These are phyloP conservation scores for Cercospora beticola DNA, from an alignment of 2,329 filamentous ascomycete genomes.

Conservation along the genomic window DNA sequence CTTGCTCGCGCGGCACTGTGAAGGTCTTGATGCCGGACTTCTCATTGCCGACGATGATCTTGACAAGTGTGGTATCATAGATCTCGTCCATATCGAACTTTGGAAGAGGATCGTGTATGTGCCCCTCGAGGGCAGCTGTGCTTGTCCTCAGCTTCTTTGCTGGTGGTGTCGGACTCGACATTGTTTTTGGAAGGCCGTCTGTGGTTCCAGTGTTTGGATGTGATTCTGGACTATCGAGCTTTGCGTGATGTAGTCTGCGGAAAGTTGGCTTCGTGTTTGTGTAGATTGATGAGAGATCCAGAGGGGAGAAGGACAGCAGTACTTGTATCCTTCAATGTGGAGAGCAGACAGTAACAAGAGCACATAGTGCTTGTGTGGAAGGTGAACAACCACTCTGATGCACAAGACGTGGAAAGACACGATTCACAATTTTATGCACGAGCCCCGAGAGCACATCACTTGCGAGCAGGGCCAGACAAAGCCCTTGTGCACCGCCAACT, in stretches of 20 bases:
- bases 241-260: not conserved
- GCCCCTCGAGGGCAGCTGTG: not conserved
- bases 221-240: no score
- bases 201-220: not conserved
- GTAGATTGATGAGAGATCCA: no score
- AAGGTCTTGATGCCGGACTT: not conserved
- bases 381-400: not conserved
- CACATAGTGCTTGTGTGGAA: not conserved
- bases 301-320: not conserved
- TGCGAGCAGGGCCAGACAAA: not conserved
- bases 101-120: not conserved
- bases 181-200: not conserved
- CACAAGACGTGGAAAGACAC: not conserved
- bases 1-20: not conserved
- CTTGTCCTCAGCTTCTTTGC: not conserved
- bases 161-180: not conserved
- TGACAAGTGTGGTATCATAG: not conserved
- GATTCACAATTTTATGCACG: not conserved
- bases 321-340: not conserved
- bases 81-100: conserved; percentile 3
- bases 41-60: not conserved
- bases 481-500: not conserved
- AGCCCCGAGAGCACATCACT: not conserved
- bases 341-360: not conserved
- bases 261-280: not conserved